Evolutionary conservation across 2,329 filamentous ascomycete genomes (phyloP).

Genomic region (Scedosporium apiospermum): DNA sequence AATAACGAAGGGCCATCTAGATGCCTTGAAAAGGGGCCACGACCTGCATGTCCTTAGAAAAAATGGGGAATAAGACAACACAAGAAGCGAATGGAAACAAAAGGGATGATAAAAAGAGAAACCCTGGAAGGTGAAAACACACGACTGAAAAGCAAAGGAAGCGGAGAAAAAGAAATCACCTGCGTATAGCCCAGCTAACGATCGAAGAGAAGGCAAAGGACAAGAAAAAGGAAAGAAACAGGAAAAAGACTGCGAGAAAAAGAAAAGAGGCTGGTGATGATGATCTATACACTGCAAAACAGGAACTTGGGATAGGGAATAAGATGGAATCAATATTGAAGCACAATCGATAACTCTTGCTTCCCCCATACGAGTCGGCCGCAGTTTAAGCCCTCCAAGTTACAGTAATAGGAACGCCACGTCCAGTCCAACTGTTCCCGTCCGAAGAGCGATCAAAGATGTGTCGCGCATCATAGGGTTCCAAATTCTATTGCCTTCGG

Average conservation of each 20-base stretch:
- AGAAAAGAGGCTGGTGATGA: not conserved
- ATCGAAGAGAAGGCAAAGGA: not conserved
- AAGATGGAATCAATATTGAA: too few relatives aligned
- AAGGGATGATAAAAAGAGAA: not conserved
- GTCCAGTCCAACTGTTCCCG: not conserved
- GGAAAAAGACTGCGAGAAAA: not conserved
- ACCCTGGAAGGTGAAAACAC: not conserved
- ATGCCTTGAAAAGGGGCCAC: not conserved
- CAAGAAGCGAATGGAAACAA: not conserved
- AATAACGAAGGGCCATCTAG: not conserved
- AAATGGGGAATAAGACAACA: not conserved
- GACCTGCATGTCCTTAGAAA: not conserved
- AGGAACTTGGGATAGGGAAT: too few relatives aligned
- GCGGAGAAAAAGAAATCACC: conserved; percentile 1
- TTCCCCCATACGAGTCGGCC: not conserved
- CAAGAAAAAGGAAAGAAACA: not conserved
- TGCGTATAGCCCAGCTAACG: conserved; percentile 1
- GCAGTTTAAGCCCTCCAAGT: too few relatives aligned
- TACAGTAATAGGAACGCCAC: too few relatives aligned
- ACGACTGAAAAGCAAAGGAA: not conserved
- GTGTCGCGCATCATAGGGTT: not conserved
- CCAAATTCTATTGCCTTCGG: not conserved
- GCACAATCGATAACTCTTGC: not conserved
- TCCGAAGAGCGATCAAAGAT: not conserved
- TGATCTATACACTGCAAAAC: not conserved